phyloP scores from a whole-genome alignment of 345 rosid species.

The Rhizophora apiculata region DNA sequence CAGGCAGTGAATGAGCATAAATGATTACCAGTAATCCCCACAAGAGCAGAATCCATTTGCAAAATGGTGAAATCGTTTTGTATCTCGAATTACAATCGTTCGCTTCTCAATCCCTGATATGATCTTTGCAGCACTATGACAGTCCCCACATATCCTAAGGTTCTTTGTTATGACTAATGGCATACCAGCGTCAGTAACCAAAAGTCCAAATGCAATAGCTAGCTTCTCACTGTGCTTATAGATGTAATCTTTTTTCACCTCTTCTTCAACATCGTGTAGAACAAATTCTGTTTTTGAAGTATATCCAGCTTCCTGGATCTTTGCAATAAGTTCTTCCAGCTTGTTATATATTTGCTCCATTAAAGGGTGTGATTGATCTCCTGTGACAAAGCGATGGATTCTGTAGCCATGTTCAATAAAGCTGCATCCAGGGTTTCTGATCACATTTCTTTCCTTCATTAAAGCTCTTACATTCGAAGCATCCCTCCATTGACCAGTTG shows the following conservation, averaged over 20 bases:
- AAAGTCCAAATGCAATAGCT: constrained; percentile 68
- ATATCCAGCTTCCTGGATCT: constrained; percentile 43
- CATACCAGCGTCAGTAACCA: constrained; percentile 38
- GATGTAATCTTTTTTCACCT: constrained; percentile 57
- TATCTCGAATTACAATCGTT: constrained; percentile 53
- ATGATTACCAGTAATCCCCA: constrained; percentile 57
- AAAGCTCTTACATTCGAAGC: constrained; percentile 48
- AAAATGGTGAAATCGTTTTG: constrained; percentile 79
- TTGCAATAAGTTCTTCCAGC: constrained; percentile 43
- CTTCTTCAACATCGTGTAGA: constrained; percentile 66
- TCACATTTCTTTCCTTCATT: constrained; percentile 53
- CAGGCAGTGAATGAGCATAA: not conserved
- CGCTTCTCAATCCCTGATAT: constrained; percentile 56
- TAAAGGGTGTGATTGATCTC: constrained; percentile 60
- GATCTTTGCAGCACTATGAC: constrained; percentile 49
- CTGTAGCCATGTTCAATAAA: constrained; percentile 53
- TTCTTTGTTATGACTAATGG: constrained; percentile 62
- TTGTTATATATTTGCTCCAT: constrained; percentile 45
- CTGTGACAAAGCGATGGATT: constrained; percentile 52
- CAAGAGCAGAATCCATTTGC: constrained; percentile 60
- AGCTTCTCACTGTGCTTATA: constrained; percentile 67
- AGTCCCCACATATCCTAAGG: constrained; percentile 66
- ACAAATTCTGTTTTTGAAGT: constrained; percentile 55
- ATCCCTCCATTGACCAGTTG: constrained; percentile 58
- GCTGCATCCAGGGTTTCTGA: constrained; percentile 58